These are phyloP conservation scores for Epichloe amarillans DNA, from an alignment of 2,329 filamentous ascomycete genomes.

Conservation along the genomic window DNA sequence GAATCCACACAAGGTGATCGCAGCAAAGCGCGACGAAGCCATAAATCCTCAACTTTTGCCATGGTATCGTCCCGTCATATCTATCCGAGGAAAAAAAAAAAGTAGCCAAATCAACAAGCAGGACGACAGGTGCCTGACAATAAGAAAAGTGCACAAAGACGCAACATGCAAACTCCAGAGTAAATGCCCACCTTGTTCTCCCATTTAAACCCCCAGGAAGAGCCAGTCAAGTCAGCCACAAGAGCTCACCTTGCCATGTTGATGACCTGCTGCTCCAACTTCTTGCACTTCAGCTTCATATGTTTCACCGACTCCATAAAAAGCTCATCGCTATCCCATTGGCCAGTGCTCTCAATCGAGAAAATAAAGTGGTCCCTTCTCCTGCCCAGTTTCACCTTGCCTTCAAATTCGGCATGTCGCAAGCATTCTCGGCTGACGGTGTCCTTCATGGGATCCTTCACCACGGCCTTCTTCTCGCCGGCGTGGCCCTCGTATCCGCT, in stretches of 20 bases:
- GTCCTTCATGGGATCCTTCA: constrained; percentile 79
- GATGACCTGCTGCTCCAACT: constrained; percentile 56
- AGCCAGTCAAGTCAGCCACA: not conserved
- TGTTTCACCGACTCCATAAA: constrained; percentile 82
- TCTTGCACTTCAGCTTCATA: constrained; percentile 71
- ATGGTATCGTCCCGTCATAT: constrained; percentile 21
- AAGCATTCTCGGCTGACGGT: constrained; percentile 90
- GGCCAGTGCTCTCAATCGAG: constrained; percentile 84
- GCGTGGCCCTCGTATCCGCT: constrained; percentile 60
- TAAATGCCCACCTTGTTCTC: constrained; percentile 1
- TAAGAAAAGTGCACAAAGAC: constrained; percentile 7
- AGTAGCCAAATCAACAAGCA: not conserved
- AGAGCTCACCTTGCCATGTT: constrained; percentile 41
- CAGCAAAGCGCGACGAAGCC: not conserved
- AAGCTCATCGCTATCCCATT: constrained; percentile 86
- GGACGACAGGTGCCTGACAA: not conserved
- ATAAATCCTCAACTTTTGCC: constrained; percentile 6
- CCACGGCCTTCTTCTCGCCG: constrained; percentile 78
- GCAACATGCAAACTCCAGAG: constrained; percentile 3
- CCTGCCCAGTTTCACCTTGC: constrained; percentile 86
- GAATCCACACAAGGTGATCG: not conserved
- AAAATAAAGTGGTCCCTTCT: constrained; percentile 96
- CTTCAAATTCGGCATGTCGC: constrained; percentile 83
- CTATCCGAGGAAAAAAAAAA: constrained; percentile 14
- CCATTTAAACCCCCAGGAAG: not conserved